A percentile compares a stretch with the other conserved stretches of the same genome.
Evolutionary conservation across 2,329 filamentous ascomycete genomes (phyloP).

Genomic region (Cercospora beticola): DNA sequence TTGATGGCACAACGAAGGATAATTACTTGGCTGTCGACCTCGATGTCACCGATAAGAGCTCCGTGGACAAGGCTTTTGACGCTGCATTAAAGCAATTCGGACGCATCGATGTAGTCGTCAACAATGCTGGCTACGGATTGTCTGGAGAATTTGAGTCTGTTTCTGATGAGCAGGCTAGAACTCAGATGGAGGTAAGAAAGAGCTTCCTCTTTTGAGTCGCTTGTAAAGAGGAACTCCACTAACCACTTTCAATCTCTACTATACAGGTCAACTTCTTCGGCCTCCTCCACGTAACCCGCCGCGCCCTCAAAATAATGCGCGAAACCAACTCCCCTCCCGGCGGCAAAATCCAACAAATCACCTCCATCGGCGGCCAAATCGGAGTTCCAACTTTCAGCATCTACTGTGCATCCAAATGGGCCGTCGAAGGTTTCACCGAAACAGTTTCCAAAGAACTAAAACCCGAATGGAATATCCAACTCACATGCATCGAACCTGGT

Average conservation of each 20-base stretch:
- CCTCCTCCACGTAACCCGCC: conserved; percentile 53
- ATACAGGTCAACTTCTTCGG: conserved; percentile 57
- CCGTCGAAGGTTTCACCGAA: conserved; percentile 52
- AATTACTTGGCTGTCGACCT: conserved; percentile 54
- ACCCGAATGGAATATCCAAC: conserved; percentile 49
- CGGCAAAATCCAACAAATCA: conserved; percentile 57
- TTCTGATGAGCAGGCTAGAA: conserved; percentile 49
- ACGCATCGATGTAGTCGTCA: conserved; percentile 55
- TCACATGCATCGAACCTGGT: conserved; percentile 49
- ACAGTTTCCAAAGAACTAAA: conserved; percentile 44
- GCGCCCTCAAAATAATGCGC: conserved; percentile 48
- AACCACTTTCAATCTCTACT: too few species aligned
- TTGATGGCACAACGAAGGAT: conserved; percentile 43
- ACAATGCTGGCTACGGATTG: conserved; percentile 62
- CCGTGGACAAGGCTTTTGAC: conserved; percentile 50
- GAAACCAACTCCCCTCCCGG: conserved; percentile 47
- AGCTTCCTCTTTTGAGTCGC: too few species aligned
- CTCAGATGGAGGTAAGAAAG: conserved; percentile 52
- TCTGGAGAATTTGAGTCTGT: conserved; percentile 55
- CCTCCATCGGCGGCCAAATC: conserved; percentile 53
- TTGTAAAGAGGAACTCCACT: too few species aligned
- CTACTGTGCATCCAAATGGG: conserved; percentile 48
- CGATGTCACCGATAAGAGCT: conserved; percentile 50
- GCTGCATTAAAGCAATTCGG: conserved; percentile 51
- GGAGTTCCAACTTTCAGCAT: conserved; percentile 45